A percentile compares a stretch with the other conserved stretches of the same genome.
phyloP scores from a whole-genome alignment of 2,329 filamentous ascomycete species.

The Aspergillus pseudonomiae region DNA sequence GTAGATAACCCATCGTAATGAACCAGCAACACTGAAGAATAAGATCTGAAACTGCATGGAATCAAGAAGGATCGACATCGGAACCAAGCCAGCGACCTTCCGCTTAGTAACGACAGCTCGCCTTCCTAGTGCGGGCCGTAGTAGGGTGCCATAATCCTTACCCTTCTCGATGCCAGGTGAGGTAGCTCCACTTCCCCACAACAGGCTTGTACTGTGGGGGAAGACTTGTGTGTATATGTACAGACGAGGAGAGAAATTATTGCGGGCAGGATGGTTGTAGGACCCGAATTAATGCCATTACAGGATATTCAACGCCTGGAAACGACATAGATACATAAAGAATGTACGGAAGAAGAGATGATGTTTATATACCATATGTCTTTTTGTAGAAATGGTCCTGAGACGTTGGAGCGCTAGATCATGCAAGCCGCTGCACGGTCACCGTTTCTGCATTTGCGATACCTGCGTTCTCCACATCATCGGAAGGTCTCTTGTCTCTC shows the following conservation, averaged over 20 bases:
- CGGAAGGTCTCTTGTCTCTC: background rate
- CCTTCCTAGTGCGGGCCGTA: background rate
- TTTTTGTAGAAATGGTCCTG: background rate
- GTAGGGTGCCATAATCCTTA: background rate
- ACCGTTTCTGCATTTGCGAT: too few relatives aligned
- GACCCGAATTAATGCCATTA: background rate
- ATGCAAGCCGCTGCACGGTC: background rate
- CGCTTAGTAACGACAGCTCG: background rate
- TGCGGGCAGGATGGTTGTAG: too few relatives aligned
- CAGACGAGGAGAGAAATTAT: background rate
- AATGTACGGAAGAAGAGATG: rapidly evolving
- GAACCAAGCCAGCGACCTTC: background rate
- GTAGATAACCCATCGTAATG: background rate
- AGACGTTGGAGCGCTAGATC: background rate
- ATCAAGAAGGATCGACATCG: background rate
- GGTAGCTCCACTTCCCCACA: background rate
- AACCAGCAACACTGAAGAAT: background rate
- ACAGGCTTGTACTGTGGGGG: background rate
- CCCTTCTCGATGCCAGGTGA: background rate
- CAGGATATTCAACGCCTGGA: background rate
- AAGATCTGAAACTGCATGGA: background rate
- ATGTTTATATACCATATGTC: background rate
- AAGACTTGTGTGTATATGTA: background rate
- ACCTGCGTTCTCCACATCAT: background rate
- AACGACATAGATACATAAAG: rapidly evolving